Evolutionary conservation across 441 rosid species (phyloP), one percentile per base, ranked within the genome.

Genomic region (Adansonia grandidieri): DNA sequence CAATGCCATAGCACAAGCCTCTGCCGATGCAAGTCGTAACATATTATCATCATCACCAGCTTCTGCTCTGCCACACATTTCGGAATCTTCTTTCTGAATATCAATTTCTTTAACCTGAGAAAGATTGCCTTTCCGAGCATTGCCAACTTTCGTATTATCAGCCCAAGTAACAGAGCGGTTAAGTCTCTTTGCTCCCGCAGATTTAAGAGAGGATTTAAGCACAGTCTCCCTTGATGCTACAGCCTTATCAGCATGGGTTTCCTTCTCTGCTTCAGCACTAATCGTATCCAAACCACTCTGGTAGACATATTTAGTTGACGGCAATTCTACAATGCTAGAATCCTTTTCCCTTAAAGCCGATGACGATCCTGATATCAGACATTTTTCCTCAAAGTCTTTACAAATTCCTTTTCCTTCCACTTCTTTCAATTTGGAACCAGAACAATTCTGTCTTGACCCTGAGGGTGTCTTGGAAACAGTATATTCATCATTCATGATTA

Each of bases 1-100:
- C 86, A 94, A 86, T 50, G 98, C 97, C 80, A 70, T 28, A 63
- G 92, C 97, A 74, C 93, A 91, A 42, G 93, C 93, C 87, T 91
- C 97, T 7, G 99, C 97, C 71, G 93, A 94, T 45, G 84, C 86
- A 74, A 87, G 77, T 58, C 82, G 87, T 78, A 88, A 71, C 57
- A 72, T 78, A 67, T 82, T 68, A 71, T 70, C 80, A 63, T 79
- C 89, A 82, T 78, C 86, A 42, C 76, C 84, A 11, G 22, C n/a
- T 51, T 71, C 83, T 53, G 47, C 77, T 77, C 68, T 76, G 51
- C 72, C 82, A 51, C 71, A 28, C 15, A 64, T 24, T 47, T 65
- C 73, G 45, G 74, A 24, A 83, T 62, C 82, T 74, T 63, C 79
- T 74, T 79, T 44, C 44, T n/a, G 77, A 64, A 67, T 82, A 66